These are phyloP conservation scores for Beta vulgaris DNA, from an alignment of 148 eudicot genomes.

Conservation along the genomic window DNA sequence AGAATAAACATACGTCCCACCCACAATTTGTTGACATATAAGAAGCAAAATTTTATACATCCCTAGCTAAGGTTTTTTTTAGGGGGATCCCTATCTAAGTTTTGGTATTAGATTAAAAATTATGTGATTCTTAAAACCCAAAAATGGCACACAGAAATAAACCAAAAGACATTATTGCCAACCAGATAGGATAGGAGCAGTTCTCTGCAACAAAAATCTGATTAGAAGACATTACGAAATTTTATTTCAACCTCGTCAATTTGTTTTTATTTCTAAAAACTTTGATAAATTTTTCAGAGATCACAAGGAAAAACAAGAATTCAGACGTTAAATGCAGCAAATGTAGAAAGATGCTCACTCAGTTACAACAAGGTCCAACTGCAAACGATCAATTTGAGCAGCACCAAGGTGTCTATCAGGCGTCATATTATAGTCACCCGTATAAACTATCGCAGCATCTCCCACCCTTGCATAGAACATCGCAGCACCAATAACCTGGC, in stretches of 20 bases:
- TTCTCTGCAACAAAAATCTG: no score
- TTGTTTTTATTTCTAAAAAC: background rate
- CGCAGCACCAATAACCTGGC: conserved; percentile 92
- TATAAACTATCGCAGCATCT: conserved; percentile 74
- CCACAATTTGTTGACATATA: no score
- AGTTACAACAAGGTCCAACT: conserved; percentile 81
- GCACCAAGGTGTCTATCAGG: conserved; percentile 98
- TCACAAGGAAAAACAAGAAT: background rate
- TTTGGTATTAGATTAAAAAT: no score
- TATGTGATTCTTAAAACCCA: no score
- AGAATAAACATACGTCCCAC: no score
- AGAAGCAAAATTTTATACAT: no score
- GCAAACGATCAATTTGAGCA: conserved; percentile 86
- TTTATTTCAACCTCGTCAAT: background rate
- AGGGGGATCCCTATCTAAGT: no score
- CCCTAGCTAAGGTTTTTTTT: no score
- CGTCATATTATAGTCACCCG: conserved; percentile 97
- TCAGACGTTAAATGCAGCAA: background rate
- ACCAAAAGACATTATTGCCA: no score
- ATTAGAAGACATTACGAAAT: background rate
- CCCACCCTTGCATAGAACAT: conserved; percentile 93
- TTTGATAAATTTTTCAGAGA: background rate
- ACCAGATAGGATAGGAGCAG: no score
- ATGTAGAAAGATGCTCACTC: conserved; percentile 48
- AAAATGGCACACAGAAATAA: no score